phyloP scores from a whole-genome alignment of 768 basidiomycete species.

The Leccinum sublutescens region DNA sequence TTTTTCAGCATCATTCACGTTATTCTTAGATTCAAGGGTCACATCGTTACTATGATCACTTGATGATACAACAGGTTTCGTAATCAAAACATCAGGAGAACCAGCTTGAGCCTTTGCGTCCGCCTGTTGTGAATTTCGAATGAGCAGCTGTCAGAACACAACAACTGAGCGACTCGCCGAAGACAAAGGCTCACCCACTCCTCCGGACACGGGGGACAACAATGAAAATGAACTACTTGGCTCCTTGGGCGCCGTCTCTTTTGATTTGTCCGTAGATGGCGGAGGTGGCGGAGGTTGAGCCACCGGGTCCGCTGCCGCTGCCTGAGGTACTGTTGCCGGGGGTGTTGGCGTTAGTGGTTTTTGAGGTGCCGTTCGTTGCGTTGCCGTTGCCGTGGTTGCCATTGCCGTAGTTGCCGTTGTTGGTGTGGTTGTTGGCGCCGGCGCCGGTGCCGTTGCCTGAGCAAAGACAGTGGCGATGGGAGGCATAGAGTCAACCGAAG shows the following conservation, averaged over 20 bases:
- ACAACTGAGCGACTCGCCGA: conserved; percentile 25
- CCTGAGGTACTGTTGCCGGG: background rate
- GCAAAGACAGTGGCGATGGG: conserved; percentile 15
- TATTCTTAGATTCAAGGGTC: conserved; percentile 20
- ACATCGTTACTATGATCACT: conserved; percentile 26
- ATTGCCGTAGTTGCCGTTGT: background rate
- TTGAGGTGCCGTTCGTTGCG: background rate
- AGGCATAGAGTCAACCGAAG: conserved; percentile 27
- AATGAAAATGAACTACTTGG: background rate
- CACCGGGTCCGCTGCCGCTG: background rate
- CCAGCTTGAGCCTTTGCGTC: background rate
- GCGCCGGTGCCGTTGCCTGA: conserved; percentile 3
- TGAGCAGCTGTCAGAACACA: conserved; percentile 32
- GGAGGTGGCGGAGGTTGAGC: background rate
- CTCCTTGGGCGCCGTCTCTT: background rate
- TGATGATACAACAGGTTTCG: conserved; percentile 29
- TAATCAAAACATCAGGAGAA: conserved; percentile 17
- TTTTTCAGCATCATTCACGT: conserved; percentile 25
- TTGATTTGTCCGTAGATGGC: conserved; percentile 9
- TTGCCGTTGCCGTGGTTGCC: background rate
- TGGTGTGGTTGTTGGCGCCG: background rate
- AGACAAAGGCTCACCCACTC: conserved; percentile 34
- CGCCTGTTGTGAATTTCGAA: conserved; percentile 23
- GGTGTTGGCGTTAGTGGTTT: background rate
- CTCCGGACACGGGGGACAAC: conserved; percentile 7